phyloP scores from a whole-genome alignment of 129 eudicot species.

The Flaveria brownii region DNA sequence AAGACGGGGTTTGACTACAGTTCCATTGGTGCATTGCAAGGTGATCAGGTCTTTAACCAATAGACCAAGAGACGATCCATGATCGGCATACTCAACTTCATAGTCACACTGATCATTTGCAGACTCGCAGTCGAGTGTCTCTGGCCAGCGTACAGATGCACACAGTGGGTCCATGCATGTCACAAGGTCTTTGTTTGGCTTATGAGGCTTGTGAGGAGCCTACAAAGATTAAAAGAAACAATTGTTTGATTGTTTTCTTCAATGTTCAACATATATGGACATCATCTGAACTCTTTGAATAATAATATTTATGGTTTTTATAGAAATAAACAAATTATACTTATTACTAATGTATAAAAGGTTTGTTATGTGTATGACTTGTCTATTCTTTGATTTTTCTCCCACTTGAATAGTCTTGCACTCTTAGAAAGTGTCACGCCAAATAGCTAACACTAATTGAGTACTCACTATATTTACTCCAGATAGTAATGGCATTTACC shows the following conservation, averaged over 20 bases:
- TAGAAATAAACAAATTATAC: too few species aligned
- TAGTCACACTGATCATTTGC: constrained; percentile 26
- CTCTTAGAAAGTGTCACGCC: too few species aligned
- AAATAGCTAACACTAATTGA: too few species aligned
- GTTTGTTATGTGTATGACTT: too few species aligned
- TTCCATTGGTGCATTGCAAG: constrained; percentile 26
- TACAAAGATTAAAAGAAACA: neutral
- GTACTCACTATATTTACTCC: too few species aligned
- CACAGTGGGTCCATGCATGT: constrained; percentile 23
- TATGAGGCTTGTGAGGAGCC: constrained; percentile 29
- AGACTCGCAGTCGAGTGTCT: neutral
- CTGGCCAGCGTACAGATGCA: constrained; percentile 7
- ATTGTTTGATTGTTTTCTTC: neutral
- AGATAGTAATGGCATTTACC: too few species aligned
- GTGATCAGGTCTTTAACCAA: constrained; percentile 9
- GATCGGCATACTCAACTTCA: constrained; percentile 21
- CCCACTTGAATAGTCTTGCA: too few species aligned
- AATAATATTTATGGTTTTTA: neutral
- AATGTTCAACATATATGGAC: neutral
- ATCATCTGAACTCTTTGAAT: neutral
- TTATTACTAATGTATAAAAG: too few species aligned
- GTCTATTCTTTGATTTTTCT: too few species aligned
- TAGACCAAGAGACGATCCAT: constrained; percentile 27
- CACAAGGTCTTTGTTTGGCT: constrained; percentile 3
- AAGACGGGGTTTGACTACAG: constrained; percentile 7